Base-by-base conservation (phyloP, 768 basidiomycete species). In the Termitomyces titanicus region DNA sequence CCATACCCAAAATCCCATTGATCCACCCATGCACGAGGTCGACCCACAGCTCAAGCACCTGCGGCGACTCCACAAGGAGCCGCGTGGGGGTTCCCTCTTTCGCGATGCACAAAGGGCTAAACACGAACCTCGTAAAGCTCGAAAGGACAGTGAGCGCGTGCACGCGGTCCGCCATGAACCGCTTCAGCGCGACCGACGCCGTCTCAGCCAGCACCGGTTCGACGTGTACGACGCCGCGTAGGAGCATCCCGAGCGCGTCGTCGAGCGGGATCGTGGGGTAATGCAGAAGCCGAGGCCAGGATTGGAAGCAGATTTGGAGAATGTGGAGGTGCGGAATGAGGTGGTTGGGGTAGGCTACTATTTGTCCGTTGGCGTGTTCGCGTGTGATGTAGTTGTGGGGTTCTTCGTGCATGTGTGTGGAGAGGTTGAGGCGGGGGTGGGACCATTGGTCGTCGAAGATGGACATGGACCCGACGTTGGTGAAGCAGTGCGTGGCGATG, bases 401-500 rank as follows among this genome's bases (percentile, higher is more conserved):
- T 63, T 94, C 89, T 60, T 93, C 85, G 64, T 85, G 82, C n/a
- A n/a, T n/a, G n/a, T n/a, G n/a, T n/a, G n/a, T n/a, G 0, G 81
- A 67, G 2, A 79, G 76, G 58, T 78, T 80, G 47, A 85, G 69
- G 44, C 85, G 82, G 18, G 81, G 75, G 49, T 80, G 74, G 0
- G 83, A 79, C 86, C 88, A 92, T 61, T 92, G 88, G 8, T 94
- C 89, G 55, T 97, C 94, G 53, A 93, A 86, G 29, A 95, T 75
- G 15, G 86, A 85, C 85, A 95, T 89, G 35, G 76, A 71, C 1
- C 89, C 89, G 7, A 92, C 82, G 4, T 78, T 67, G 53, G 84
- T 82, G 63, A 80, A 80, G 63, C 85, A 91, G 7, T 80, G 61
- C 4, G 71, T 72, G 0, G 86, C 81, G 43, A 94, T 78, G 38